Conservation (phyloP, 208 protist genomes). For the Leishmania arabica region DNA sequence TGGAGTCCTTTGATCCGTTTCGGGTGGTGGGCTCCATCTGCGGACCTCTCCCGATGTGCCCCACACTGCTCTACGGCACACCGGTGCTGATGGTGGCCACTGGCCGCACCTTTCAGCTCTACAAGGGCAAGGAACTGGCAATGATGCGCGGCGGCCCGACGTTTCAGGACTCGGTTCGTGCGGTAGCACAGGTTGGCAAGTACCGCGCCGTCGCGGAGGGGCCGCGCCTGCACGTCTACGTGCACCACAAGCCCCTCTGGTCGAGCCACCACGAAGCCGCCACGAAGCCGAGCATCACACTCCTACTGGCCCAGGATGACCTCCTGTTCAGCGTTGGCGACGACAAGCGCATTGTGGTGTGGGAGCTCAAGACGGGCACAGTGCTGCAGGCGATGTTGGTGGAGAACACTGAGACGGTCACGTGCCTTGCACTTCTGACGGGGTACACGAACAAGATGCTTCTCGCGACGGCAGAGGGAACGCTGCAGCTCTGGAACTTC, state of each 20-base stretch:
- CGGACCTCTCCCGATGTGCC: slow-evolving; percentile 63
- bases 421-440: slow-evolving; percentile 42
- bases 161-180: slow-evolving; percentile 50
- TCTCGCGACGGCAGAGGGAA: slow-evolving; percentile 71
- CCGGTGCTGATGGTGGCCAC: slow-evolving; percentile 83
- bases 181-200: slow-evolving; percentile 82
- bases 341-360: slow-evolving; percentile 77
- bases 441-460: slow-evolving; percentile 91
- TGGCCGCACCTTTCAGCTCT: slow-evolving; percentile 83
- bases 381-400: slow-evolving; percentile 70
- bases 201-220: slow-evolving; percentile 83
- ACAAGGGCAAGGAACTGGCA: slow-evolving; percentile 78
- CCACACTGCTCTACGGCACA: slow-evolving; percentile 76
- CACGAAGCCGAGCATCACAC: slow-evolving; percentile 49
- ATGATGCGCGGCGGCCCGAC: slow-evolving; percentile 84
- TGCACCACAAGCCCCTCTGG: slow-evolving; percentile 88
- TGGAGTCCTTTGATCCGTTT: slow-evolving; percentile 83
- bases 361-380: slow-evolving; percentile 62
- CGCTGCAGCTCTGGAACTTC: slow-evolving; percentile 90
- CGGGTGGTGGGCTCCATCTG: slow-evolving; percentile 85
- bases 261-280: slow-evolving; percentile 49
- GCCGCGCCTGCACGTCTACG: slow-evolving; percentile 68
- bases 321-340: slow-evolving; percentile 77
- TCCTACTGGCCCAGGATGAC: slow-evolving; percentile 77
- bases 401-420: slow-evolving; percentile 61